A percentile compares a stretch with the other conserved stretches of the same genome.
These are phyloP conservation scores for Rhododendron molle DNA, from an alignment of 148 eudicot species.

Conservation along the genomic window DNA sequence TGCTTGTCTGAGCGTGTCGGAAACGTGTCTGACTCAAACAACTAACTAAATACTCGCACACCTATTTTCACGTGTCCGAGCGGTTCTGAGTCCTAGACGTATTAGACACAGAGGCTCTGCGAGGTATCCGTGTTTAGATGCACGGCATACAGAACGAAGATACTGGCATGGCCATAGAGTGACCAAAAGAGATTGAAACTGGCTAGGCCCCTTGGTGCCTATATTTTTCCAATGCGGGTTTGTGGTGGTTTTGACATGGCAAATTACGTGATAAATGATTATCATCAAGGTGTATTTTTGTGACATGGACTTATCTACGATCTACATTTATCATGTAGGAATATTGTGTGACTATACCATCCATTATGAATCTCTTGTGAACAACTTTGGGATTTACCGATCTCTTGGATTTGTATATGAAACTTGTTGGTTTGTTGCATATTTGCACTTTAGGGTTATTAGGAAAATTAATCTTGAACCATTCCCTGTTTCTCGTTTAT, in stretches of 20 bases:
- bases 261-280: neutral
- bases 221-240: neutral
- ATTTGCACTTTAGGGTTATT: neutral
- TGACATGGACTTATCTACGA: neutral
- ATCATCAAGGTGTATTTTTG: neutral
- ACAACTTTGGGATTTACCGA: neutral
- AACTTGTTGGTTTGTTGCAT: neutral
- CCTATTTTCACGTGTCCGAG: no score
- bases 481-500: neutral
- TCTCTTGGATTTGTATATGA: neutral
- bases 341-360: neutral
- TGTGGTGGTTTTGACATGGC: neutral
- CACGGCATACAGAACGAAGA: neutral
- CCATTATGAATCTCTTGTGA: neutral
- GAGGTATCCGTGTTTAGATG: no score
- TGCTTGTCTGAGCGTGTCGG: no score
- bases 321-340: neutral
- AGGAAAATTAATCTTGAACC: neutral
- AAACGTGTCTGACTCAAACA: no score
- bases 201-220: neutral
- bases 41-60: no score
- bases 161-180: neutral
- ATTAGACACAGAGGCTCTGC: no score
- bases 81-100: no score
- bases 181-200: neutral